phyloP scores from a whole-genome alignment of 129 eudicot genomes.

The Deinandra increscens region DNA sequence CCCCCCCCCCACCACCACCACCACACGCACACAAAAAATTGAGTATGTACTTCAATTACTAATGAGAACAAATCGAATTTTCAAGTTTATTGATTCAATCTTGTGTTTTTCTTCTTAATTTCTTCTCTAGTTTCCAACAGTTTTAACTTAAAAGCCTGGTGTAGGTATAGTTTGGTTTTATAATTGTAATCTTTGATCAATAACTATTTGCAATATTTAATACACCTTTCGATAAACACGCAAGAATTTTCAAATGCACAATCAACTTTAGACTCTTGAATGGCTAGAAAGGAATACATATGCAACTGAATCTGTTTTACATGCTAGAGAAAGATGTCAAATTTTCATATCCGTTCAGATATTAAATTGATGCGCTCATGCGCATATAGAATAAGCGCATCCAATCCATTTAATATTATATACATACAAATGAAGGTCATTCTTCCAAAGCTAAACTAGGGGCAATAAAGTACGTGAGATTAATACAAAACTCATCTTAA shows the following conservation, averaged over 20 bases:
- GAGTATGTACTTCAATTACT: no score
- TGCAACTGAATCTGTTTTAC: background rate
- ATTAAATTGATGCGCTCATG: background rate
- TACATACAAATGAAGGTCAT: constrained; percentile 1
- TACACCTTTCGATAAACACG: background rate
- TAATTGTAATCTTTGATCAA: background rate
- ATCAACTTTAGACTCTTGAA: background rate
- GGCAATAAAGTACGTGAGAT: background rate
- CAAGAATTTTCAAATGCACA: background rate
- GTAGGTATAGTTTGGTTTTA: background rate
- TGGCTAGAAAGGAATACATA: background rate
- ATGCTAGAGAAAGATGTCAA: background rate
- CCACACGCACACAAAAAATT: no score
- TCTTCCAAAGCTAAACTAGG: background rate
- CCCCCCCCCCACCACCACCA: no score
- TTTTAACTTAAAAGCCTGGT: background rate
- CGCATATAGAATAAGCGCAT: background rate
- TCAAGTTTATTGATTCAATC: no score
- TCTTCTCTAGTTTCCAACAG: no score
- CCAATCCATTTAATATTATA: background rate
- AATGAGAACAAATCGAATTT: no score
- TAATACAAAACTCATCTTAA: background rate
- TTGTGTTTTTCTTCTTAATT: no score
- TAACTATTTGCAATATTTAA: constrained; percentile 6
- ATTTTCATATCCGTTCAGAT: background rate